A percentile compares a stretch with the other conserved stretches of the same genome.
These are phyloP conservation scores for Pseudocercospora eumusae DNA, from an alignment of 2,329 filamentous ascomycete species.

Conservation along the genomic window DNA sequence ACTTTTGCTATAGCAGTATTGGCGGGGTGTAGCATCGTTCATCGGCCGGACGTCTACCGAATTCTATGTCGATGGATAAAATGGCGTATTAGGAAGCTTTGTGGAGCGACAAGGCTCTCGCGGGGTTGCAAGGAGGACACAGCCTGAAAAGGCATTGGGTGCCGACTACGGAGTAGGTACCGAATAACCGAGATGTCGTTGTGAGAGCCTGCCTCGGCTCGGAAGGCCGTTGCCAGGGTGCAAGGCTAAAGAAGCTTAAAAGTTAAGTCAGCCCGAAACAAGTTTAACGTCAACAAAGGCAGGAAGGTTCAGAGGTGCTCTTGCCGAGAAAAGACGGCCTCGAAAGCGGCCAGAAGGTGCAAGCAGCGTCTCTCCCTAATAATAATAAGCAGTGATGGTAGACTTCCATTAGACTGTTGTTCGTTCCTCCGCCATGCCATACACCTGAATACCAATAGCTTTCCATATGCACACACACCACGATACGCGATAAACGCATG, in stretches of 20 bases:
- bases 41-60: background rate
- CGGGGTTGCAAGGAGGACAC: background rate
- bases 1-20: background rate
- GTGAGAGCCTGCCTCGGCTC: background rate
- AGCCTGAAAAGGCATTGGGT: background rate
- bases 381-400: no score
- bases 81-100: background rate
- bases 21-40: constrained; percentile 1
- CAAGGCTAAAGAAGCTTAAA: background rate
- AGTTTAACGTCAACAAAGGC: background rate
- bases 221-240: background rate
- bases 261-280: background rate
- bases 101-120: background rate
- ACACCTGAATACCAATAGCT: constrained; percentile 8
- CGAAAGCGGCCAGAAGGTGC: background rate
- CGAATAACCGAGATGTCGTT: background rate
- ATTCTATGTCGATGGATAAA: background rate
- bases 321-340: background rate
- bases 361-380: background rate
- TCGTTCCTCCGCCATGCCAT: background rate
- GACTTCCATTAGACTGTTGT: no score
- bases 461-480: background rate
- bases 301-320: no score
- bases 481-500: constrained; percentile 6
- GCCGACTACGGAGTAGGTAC: background rate